Evolutionary conservation across 768 basidiomycete species (phyloP).

Genomic region (Pseudohyphozyma bogoriensis): DNA sequence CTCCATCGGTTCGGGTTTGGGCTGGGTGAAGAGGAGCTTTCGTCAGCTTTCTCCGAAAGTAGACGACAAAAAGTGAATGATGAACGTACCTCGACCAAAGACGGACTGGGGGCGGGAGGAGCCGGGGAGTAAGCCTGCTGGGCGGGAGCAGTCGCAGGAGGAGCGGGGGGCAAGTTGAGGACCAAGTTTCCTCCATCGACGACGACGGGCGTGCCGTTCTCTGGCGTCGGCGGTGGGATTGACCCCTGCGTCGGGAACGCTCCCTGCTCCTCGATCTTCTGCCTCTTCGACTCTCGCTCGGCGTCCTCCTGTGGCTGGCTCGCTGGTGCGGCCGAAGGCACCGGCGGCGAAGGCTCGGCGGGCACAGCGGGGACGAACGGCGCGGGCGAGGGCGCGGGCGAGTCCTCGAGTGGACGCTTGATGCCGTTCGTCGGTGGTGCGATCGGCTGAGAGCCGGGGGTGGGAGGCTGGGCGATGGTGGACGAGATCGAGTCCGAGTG

Average conservation of each 20-base stretch:
- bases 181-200: background rate
- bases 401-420: background rate
- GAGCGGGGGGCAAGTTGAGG: background rate
- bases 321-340: background rate
- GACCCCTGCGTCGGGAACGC: too few species aligned
- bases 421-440: background rate
- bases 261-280: conserved; percentile 18
- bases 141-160: background rate
- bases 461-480: conserved; percentile 15
- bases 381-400: background rate
- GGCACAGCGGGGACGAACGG: background rate
- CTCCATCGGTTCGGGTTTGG: too few species aligned
- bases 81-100: too few species aligned
- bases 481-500: background rate
- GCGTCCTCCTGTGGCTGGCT: background rate
- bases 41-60: too few species aligned
- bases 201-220: too few species aligned
- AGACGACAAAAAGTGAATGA: too few species aligned
- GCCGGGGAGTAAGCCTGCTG: background rate
- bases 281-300: conserved; percentile 21
- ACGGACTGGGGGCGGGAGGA: background rate
- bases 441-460: conserved; percentile 2
- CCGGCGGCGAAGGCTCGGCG: background rate
- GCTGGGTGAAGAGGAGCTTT: too few species aligned
- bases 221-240: too few species aligned